phyloP scores from a whole-genome alignment of 495 filamentous ascomycete genomes.

The Podospora conica region DNA sequence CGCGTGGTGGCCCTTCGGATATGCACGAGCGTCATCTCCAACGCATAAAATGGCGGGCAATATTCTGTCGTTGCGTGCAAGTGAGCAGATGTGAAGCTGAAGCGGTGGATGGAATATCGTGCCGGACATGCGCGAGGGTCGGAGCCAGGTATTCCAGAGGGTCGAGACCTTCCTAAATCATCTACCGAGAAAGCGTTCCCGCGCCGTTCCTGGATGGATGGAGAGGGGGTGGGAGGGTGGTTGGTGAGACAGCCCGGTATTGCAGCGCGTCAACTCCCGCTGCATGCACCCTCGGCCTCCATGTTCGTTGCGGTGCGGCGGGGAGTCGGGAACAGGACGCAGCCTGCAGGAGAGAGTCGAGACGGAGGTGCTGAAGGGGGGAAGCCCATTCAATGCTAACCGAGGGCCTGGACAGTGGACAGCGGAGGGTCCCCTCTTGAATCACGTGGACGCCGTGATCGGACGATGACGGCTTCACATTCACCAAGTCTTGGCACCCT shows the following conservation, averaged over 20 bases:
- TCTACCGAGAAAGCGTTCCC: constrained; percentile 5
- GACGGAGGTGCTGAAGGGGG: too few relatives aligned
- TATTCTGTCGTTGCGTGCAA: too few relatives aligned
- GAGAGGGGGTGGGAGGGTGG: not conserved
- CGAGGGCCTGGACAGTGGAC: not conserved
- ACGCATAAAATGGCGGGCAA: not conserved
- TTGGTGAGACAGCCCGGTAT: constrained; percentile 5
- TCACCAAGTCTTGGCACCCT: not conserved
- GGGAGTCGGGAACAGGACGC: too few relatives aligned
- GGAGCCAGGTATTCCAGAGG: not conserved
- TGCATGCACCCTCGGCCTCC: not conserved
- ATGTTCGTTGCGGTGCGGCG: too few relatives aligned
- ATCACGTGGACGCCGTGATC: not conserved
- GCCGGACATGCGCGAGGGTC: not conserved
- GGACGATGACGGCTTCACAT: not conserved
- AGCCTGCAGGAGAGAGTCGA: too few relatives aligned
- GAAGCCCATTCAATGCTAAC: not conserved
- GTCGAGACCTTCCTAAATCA: constrained; percentile 10
- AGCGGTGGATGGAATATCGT: not conserved
- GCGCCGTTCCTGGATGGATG: not conserved
- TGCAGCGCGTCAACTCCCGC: constrained; percentile 1
- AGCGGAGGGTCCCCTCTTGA: too few relatives aligned
- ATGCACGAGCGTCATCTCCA: constrained; percentile 9
- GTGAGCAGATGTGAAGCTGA: too few relatives aligned
- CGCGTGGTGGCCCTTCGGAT: not conserved